Base-by-base conservation (phyloP, 1,284 basidiomycete species). In the Acaromyces ingoldii region DNA sequence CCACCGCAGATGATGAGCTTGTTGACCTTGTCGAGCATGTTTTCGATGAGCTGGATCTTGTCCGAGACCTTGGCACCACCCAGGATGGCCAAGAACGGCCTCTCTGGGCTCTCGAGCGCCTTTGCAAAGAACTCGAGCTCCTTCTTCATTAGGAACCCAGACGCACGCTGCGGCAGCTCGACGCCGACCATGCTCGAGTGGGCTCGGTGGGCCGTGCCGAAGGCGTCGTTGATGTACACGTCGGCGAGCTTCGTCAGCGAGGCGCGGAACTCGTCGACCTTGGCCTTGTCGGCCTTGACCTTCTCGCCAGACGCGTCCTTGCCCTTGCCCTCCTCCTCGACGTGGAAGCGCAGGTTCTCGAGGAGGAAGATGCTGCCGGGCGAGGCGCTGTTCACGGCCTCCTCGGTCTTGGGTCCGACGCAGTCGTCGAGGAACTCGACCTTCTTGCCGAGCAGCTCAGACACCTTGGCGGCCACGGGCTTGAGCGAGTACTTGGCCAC, bases 141-240 rank as follows among this genome's bases (percentile, higher is more conserved):
- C 80, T 97, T 97, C 82, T 93, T 96, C 82, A 98, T 88, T 64
- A 98, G 82, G 82, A 95, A 92, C 43, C 93, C 93, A 34, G 92
- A 85, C 6, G 93, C 93, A 67, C 91, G 84, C 78, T 93, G 86
- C n/a, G 86, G 84, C 33, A 97, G 83, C 77, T 95, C 84, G 64
- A 98, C 83, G 63, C 93, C 93, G 68, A 98, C 95, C 90, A 98
- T 96, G 69, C 89, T 92, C 0, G 93, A 95, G 79, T 98, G 95
- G 21, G 90, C 92, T 66, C 93, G 89, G 79, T 98, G 93, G 36
- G 93, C 95, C 48, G 93, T 97, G 53, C 93, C 93, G 77, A 98
- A 98, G 34, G 93, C 95, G 76, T 98, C 93, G 80, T 98, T 98
- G 77, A 98, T 82, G 78, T 97, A 98, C 65, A 98, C 88, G 74